Evolutionary conservation across 768 basidiomycete genomes (phyloP).

Genomic region (Collybia nuda): DNA sequence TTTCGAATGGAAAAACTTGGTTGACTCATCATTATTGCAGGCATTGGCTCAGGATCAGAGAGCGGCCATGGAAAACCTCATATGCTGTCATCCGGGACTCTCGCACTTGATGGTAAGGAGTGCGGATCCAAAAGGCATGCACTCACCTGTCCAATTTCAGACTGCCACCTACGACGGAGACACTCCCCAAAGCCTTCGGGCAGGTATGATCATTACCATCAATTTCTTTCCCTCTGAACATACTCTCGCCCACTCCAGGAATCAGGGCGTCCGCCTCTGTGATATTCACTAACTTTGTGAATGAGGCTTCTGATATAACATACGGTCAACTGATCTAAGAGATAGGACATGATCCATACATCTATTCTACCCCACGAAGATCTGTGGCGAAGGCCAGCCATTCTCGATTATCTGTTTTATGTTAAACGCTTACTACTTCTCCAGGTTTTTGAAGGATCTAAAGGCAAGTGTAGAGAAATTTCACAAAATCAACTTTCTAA

Average conservation of each 20-base stretch:
- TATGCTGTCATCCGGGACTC: conserved; percentile 61
- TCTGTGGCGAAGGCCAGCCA: conserved; percentile 66
- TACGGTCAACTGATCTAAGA: conserved; percentile 4
- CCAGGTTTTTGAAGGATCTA: conserved; percentile 73
- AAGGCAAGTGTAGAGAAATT: conserved; percentile 33
- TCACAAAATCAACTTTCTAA: neutral
- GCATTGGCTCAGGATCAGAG: conserved; percentile 90
- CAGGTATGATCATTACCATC: conserved; percentile 36
- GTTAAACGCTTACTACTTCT: conserved; percentile 3
- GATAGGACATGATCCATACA: conserved; percentile 81
- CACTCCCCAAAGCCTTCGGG: conserved; percentile 68
- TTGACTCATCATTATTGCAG: conserved; percentile 30
- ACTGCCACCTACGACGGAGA: conserved; percentile 89
- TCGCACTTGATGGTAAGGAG: conserved; percentile 50
- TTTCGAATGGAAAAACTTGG: neutral
- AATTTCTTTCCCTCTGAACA: neutral
- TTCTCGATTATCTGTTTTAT: neutral
- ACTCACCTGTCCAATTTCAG: conserved; percentile 21
- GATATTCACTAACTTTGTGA: conserved; percentile 89
- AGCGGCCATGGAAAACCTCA: conserved; percentile 63
- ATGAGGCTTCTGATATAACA: conserved; percentile 12
- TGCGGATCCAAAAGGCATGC: neutral
- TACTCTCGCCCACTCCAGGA: conserved; percentile 28
- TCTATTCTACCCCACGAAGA: conserved; percentile 87
- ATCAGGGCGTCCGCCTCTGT: conserved; percentile 76